Percentiles rank a stretch among this genome's conserved stretches.
These are phyloP conservation scores for Stenogyne calaminthoides DNA, from an alignment of 305 asterid species.

Conservation along the genomic window DNA sequence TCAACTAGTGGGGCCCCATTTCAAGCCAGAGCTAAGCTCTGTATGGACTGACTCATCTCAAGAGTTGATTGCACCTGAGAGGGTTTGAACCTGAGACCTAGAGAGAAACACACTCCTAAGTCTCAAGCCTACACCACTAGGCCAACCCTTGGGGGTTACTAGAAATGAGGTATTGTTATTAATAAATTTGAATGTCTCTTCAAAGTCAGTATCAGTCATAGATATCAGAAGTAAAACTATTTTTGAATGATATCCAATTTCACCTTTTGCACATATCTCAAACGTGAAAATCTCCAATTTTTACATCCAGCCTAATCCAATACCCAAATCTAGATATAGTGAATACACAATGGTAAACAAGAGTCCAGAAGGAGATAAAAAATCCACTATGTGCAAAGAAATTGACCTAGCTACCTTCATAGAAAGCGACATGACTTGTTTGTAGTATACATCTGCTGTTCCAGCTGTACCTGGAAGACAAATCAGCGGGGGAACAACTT, in stretches of 20 bases:
- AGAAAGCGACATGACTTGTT: conserved; percentile 91
- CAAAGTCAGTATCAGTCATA: conserved; percentile 2
- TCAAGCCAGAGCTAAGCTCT: no score
- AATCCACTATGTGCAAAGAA: background rate
- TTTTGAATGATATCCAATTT: background rate
- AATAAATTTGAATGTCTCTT: background rate
- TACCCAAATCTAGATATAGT: conserved; percentile 11
- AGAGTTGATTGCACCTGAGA: no score
- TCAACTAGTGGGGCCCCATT: no score
- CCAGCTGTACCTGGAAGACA: conserved; percentile 96
- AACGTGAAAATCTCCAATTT: background rate
- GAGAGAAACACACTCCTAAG: no score
- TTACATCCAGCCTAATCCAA: conserved; percentile 5
- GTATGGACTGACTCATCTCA: no score
- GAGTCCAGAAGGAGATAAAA: conserved; percentile 7
- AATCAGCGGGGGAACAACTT: conserved; percentile 85
- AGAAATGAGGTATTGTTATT: background rate
- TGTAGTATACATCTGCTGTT: conserved; percentile 94
- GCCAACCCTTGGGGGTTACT: no score
- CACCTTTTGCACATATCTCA: conserved; percentile 3
- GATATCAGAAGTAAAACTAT: background rate
- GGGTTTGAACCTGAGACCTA: no score
- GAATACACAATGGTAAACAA: background rate
- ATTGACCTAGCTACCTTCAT: conserved; percentile 62
- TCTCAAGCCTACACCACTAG: no score